Base-by-base conservation (phyloP, 306 rosid genomes). In the Quercus engelmannii region DNA sequence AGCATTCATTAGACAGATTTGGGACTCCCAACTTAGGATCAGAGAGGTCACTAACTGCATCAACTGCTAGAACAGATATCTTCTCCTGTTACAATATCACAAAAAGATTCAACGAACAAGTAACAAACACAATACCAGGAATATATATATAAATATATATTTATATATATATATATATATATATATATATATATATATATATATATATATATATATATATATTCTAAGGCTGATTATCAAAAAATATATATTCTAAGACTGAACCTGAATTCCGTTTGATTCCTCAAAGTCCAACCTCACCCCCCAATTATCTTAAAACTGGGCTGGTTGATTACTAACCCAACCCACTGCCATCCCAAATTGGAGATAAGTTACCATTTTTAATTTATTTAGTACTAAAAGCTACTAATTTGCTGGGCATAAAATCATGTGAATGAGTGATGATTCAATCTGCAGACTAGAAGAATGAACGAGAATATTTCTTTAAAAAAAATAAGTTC, bases 1-100 rank as follows among this genome's bases (percentile, higher is more conserved):
- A 78, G 89, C 99, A 96, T 76, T 78, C 87, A 18, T n/a, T 63
- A 76, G 90, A 85, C 15, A 81, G 85, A 89, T 93, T 96, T 70
- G 99, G 99, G 55, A 93, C 85, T 85, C 98, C 99, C 90, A 96
- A 78, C 77, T 75, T 87, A 74, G 98, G 83, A 80, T 92, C 92
- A 17, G 87, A 90, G 71, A 96, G 96, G 88, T 93, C 93, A 35
- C 85, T 80, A 2, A 21, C 76, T 67, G 94, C 80, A 43, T 88
- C 88, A 73, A 93, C 84, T 61, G 85, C 77, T 77, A 87, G 46
- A 25, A 82, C 83, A 41, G 96, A 85, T 52, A 86, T 62, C 20
- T 85, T 89, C 77, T 88, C 94, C 99, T 96, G 92, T 75, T 79
- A 76, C 76, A 74, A 63, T 64, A 56, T 78, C 81, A 74, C 62